A percentile compares a stretch with the other conserved stretches of the same genome.
phyloP scores from a whole-genome alignment of 2,329 filamentous ascomycete species.

The Fusarium sp. region DNA sequence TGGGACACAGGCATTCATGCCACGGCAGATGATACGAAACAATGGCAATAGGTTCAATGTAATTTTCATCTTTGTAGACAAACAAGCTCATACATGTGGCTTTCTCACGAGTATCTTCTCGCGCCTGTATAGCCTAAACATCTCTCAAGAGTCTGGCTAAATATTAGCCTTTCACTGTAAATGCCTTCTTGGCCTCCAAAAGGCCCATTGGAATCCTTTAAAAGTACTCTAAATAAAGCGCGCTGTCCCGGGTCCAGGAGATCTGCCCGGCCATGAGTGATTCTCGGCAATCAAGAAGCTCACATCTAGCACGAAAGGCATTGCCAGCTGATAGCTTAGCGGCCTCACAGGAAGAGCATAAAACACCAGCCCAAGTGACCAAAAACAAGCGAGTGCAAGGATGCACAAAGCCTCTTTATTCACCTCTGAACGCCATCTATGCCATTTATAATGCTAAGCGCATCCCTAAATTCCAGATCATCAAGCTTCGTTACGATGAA shows the following conservation, averaged over 20 bases:
- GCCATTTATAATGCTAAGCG: conserved; percentile 37
- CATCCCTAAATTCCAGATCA: conserved; percentile 32
- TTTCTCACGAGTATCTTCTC: not conserved
- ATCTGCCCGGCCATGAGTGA: conserved; percentile 1
- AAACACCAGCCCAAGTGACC: not conserved
- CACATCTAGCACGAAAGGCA: not conserved
- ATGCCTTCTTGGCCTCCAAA: conserved; percentile 15
- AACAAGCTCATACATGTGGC: not conserved
- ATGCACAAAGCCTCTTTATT: conserved; percentile 26
- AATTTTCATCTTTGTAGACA: not conserved
- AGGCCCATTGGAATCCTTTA: not conserved
- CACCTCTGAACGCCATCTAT: conserved; percentile 47
- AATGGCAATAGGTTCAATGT: not conserved
- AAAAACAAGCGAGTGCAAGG: not conserved
- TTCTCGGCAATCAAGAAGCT: not conserved
- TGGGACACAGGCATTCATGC: conserved; percentile 5
- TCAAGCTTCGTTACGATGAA: conserved; percentile 25
- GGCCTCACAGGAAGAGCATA: not conserved
- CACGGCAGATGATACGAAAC: not conserved
- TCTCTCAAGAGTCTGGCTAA: not conserved
- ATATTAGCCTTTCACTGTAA: conserved; percentile 19
- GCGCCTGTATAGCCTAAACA: not conserved
- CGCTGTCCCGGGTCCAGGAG: conserved; percentile 14
- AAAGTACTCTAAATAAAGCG: not conserved
- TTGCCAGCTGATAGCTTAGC: not conserved